Evolutionary conservation across 2,329 filamentous ascomycete genomes (phyloP).

Genomic region (Botrytis paeoniae): DNA sequence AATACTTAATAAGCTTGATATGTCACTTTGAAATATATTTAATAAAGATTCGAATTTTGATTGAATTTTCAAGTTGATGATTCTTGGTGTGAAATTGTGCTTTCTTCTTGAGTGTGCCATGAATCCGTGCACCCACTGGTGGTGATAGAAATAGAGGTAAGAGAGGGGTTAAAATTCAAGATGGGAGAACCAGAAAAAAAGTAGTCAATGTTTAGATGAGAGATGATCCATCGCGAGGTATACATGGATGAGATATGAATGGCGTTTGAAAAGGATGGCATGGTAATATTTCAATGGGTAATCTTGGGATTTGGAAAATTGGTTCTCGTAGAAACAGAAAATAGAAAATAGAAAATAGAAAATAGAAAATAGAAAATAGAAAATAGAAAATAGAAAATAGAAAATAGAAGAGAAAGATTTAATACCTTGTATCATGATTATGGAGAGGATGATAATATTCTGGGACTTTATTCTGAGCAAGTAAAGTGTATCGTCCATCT

Average conservation of each 20-base stretch:
- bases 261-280: background rate
- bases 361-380: background rate
- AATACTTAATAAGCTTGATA: no score
- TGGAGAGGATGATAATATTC: background rate
- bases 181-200: no score
- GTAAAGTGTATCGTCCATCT: background rate
- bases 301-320: background rate
- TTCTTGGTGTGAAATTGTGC: no score
- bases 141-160: background rate
- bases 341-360: background rate
- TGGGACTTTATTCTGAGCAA: background rate
- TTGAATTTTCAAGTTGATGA: no score
- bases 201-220: background rate
- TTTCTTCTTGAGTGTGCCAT: no score
- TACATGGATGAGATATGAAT: background rate
- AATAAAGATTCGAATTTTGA: no score
- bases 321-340: background rate
- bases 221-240: background rate
- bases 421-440: background rate
- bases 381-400: background rate
- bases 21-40: no score
- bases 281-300: background rate
- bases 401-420: background rate
- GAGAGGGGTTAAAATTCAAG: background rate
- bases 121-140: no score